Conservation (phyloP, 2,329 filamentous ascomycete species). For the Hawksworthiomyces lignivorus region DNA sequence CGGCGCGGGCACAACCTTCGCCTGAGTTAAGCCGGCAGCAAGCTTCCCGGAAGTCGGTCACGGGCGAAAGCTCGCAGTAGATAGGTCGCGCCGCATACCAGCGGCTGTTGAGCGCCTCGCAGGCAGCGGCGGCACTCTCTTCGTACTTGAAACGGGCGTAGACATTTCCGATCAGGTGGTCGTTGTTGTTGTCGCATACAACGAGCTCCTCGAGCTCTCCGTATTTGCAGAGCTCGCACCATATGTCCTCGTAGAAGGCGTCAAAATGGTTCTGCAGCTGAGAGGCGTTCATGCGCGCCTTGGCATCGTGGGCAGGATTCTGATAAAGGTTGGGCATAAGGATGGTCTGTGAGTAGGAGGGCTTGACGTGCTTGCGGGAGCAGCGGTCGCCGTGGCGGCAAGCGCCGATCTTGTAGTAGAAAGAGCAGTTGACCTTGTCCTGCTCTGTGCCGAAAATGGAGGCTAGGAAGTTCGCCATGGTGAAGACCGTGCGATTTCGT, state of each 20-base stretch:
- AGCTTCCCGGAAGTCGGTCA: slow-evolving; percentile 96
- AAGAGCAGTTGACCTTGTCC: slow-evolving; percentile 99
- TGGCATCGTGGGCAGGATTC: slow-evolving; percentile 93
- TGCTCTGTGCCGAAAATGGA: slow-evolving; percentile 99
- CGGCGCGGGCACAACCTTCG: slow-evolving; percentile 90
- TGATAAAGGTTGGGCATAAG: slow-evolving; percentile 98
- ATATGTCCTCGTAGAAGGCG: slow-evolving; percentile 99
- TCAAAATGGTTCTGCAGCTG: slow-evolving; percentile 99
- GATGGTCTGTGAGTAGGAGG: slow-evolving; percentile 94
- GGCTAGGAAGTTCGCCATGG: slow-evolving; percentile 95
- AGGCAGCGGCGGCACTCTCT: slow-evolving; percentile 86
- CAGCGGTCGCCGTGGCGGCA: slow-evolving; percentile 98
- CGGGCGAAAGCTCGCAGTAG: slow-evolving; percentile 94
- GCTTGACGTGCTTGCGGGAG: slow-evolving; percentile 98
- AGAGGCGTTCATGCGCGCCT: slow-evolving; percentile 91
- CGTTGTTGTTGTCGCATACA: slow-evolving; percentile 99
- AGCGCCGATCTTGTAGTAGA: slow-evolving; percentile 99
- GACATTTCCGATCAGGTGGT: slow-evolving; percentile 97
- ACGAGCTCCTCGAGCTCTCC: slow-evolving; percentile 96
- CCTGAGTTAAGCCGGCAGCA: slow-evolving; percentile 92
- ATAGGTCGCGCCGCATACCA: slow-evolving; percentile 98
- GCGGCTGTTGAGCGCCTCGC: slow-evolving; percentile 85
- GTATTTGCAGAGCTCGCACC: slow-evolving; percentile 99
- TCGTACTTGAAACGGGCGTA: slow-evolving; percentile 99
- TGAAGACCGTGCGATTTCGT: slow-evolving; percentile 15